Base-by-base conservation (phyloP, 169 alveolate species). In the Plasmodium gonderi region DNA sequence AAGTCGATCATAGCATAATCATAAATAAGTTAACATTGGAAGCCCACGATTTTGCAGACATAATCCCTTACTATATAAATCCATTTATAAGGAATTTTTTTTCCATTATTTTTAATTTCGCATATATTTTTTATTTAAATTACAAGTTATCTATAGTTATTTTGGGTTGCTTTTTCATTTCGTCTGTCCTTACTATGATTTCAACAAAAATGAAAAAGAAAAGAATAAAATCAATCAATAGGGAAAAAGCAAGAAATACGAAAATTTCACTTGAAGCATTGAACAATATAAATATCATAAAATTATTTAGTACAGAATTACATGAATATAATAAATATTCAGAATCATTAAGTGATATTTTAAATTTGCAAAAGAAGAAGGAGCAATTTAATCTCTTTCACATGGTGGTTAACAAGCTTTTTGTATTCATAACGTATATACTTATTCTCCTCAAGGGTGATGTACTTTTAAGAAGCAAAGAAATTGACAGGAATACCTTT, bases 61-160 rank as follows among this genome's bases (percentile, higher is more conserved):
- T 82, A 7, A 82, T 82, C 38, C 82, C 92, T 0, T 82, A 82
- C 40, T 82, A 82, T 82, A 82, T 82, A 29, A 82, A 69, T 33
- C 92, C 92, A 23, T 23, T 82, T 17, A 69, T 82, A 45, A 1
- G 92, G 1, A 82, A 82, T 47, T 67, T 82, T n/a, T 82, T 82
- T 69, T 82, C 92, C 1, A 69, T 82, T 38, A 44, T 82, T 69
- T 69, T 82, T 5, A 82, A 82, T 47, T 82, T 82, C 60, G 17
- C 64, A 0, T 82, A 82, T 82, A 45, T 82, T 6, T 82, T 67
- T 82, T 69, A 82, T 38, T 68, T 82, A 40, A 82, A 82, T 82
- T 44, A 68, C 8, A 82, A 68, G 2, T 69, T 82, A 14, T 68
- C 92, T 1, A 9, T 8, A 23, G 81, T 47, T 17, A 82, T 82